Base-by-base conservation (phyloP, 2,329 filamentous ascomycete species). In the Triangularia verruculosa region DNA sequence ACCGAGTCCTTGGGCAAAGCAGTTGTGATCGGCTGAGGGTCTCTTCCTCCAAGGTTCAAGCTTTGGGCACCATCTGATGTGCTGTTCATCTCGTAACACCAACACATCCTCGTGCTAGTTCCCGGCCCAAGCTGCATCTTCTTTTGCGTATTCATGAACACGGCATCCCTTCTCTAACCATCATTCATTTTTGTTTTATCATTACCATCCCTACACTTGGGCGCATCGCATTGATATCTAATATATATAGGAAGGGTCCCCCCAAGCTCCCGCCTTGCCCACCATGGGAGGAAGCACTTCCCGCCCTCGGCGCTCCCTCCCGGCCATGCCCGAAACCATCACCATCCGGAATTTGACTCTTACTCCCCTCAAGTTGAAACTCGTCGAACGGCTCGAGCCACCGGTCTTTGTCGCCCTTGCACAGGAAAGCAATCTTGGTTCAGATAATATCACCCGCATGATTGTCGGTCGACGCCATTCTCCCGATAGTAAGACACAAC, bases 291-390 rank as follows among this genome's bases (percentile, higher is more conserved):
- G 34, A 15, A 54, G 27, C 17, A 43, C 51, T 15, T 67, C 65
- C 13, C 58, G 58, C 1, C 58, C 65, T 12, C 25, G 34, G 30
- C 28, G 9, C 6, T 27, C 34, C 22, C 39, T 61, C 51, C 63
- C 61, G 13, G 54, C 30, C 11, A 28, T 27, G 27, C 39, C 59
- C 54, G 54, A 70, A 67, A 63, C 62, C 63, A 79, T 97, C 69
- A 90, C 85, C 4, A 86, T 97, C 71, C 92, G 93, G 71, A 97
- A 97, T 76, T 80, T 96, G 68, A 94, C 91, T 53, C 81, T 85
- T 63, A 88, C 85, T 57, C 82, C 87, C n/a, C 80, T 97, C 61
- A 86, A 89, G 69, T 83, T 97, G 70, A 88, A 87, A 75, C 76
- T 73, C 64, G 80, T 94, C 64, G 90, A 96, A 78, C 88, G 89